Percentiles rank a stretch among this genome's conserved stretches.
phyloP scores from a whole-genome alignment of 2,329 filamentous ascomycete species.

The Magnaporthiopsis rhizophila region DNA sequence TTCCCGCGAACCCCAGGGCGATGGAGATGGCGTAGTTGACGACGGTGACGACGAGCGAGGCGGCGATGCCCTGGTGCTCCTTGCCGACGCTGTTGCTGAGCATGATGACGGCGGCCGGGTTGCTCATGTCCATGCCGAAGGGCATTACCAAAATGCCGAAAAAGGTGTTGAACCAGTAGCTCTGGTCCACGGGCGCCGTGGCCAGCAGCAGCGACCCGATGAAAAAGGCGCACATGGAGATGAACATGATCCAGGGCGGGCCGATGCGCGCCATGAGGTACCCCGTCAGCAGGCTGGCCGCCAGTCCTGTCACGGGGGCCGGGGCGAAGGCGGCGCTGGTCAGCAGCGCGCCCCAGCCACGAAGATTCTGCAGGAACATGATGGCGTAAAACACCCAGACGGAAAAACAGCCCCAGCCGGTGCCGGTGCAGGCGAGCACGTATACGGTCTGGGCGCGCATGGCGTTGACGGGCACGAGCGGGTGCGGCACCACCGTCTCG shows the following conservation, averaged over 20 bases:
- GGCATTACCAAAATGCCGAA: slow-evolving; percentile 49
- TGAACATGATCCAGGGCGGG: slow-evolving; percentile 33
- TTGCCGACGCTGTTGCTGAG: slow-evolving; percentile 43
- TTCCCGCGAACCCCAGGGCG: slow-evolving; percentile 58
- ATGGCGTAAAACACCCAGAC: slow-evolving; percentile 33
- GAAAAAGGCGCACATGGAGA: slow-evolving; percentile 35
- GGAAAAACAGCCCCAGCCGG: slow-evolving; percentile 33
- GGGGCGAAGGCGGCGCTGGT: slow-evolving; percentile 37
- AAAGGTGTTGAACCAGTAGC: slow-evolving; percentile 59
- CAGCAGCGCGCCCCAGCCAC: slow-evolving; percentile 32
- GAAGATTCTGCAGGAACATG: slow-evolving; percentile 26
- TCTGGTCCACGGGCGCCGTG: slow-evolving; percentile 43
- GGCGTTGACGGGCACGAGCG: slow-evolving; percentile 42
- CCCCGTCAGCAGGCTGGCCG: slow-evolving; percentile 36
- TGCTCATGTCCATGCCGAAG: slow-evolving; percentile 60
- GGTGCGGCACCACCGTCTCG: slow-evolving; percentile 33
- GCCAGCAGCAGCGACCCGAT: slow-evolving; percentile 34
- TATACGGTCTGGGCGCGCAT: slow-evolving; percentile 38
- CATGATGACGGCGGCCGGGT: slow-evolving; percentile 54
- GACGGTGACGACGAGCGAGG: slow-evolving; percentile 52
- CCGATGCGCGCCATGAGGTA: slow-evolving; percentile 31
- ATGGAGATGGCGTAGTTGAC: slow-evolving; percentile 63
- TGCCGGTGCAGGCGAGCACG: slow-evolving; percentile 38
- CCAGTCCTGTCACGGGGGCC: slow-evolving; percentile 32
- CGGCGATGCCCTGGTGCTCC: slow-evolving; percentile 38